A percentile compares a stretch with the other conserved stretches of the same genome.
Evolutionary conservation across 208 protist genomes (phyloP).

Genomic region (Acanthamoeba pearcei): DNA sequence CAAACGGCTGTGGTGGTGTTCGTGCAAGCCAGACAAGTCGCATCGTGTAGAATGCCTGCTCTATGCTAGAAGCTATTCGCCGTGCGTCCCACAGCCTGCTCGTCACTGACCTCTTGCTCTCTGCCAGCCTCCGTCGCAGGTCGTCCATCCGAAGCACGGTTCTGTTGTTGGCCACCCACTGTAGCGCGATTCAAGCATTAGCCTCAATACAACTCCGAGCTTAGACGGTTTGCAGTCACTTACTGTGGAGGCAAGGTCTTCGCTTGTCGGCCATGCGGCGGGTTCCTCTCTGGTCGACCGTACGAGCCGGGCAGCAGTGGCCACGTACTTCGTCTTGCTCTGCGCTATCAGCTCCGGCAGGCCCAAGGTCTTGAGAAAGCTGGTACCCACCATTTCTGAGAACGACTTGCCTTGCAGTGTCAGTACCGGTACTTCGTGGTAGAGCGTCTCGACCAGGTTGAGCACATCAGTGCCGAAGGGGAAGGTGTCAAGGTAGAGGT

Average conservation of each 20-base stretch:
- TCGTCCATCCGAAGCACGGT: background rate
- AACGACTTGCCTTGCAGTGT: background rate
- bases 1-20: background rate
- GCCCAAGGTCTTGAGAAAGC: background rate
- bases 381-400: background rate
- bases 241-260: background rate
- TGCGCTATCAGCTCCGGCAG: background rate
- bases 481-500: background rate
- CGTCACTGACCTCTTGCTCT: background rate
- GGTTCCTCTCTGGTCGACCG: background rate
- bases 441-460: background rate
- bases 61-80: background rate
- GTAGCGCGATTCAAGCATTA: background rate
- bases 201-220: background rate
- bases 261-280: background rate
- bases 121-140: background rate
- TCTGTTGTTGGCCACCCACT: background rate
- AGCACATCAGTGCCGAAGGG: background rate
- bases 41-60: conserved; percentile 11
- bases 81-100: background rate
- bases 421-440: background rate
- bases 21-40: background rate
- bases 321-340: background rate
- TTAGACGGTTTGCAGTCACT: too few relatives aligned
- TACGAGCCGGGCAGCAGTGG: background rate